Conservation (phyloP, 768 basidiomycete genomes). For the Boletus huronensis region DNA sequence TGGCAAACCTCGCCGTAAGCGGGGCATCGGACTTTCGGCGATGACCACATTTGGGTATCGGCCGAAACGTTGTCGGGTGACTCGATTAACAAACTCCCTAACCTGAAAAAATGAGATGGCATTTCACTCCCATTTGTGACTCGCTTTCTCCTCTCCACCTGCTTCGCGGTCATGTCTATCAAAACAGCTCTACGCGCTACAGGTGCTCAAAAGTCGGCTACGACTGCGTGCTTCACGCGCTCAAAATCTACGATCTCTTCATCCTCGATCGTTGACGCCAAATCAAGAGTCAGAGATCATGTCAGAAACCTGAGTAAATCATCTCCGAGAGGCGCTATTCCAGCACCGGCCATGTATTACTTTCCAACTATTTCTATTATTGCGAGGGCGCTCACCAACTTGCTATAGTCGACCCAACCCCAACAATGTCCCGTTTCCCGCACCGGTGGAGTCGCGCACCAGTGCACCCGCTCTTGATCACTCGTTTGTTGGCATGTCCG, state of each 20-base stretch:
- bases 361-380: not conserved
- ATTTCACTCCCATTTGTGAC: constrained; percentile 8
- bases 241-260: constrained; percentile 49
- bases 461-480: constrained; percentile 60
- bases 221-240: constrained; percentile 38
- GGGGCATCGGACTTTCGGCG: constrained; percentile 23
- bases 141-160: not conserved
- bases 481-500: constrained; percentile 90
- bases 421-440: constrained; percentile 35
- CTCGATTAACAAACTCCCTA: constrained; percentile 10
- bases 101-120: constrained; percentile 7
- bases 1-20: not conserved
- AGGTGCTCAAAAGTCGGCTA: constrained; percentile 36
- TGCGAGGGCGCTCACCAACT: constrained; percentile 39
- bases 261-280: constrained; percentile 69
- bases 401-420: constrained; percentile 48
- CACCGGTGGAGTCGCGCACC: constrained; percentile 36
- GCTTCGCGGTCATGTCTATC: constrained; percentile 38
- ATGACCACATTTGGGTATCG: constrained; percentile 19
- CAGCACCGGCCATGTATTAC: constrained; percentile 60
- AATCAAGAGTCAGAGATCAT: constrained; percentile 75
- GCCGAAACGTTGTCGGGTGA: constrained; percentile 25
- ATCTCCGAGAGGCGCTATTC: constrained; percentile 54
- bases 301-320: constrained; percentile 72
- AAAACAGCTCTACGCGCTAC: constrained; percentile 42